These are phyloP conservation scores for Ascoidea tarda DNA, from an alignment of 805 yeast species.

Conservation along the genomic window DNA sequence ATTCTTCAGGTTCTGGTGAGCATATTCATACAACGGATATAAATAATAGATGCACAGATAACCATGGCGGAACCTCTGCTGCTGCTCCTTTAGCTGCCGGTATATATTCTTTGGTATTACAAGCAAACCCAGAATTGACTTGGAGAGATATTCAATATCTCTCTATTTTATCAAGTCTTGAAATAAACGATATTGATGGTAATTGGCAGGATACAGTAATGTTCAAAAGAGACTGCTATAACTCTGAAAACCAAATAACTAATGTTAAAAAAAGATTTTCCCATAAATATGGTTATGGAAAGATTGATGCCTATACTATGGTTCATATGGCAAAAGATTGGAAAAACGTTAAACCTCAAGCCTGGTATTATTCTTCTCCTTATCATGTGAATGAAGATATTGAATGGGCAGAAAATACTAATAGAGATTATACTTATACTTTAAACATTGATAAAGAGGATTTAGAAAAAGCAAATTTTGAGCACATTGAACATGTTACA, in stretches of 20 bases:
- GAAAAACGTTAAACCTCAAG: conserved; percentile 83
- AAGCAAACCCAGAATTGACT: conserved; percentile 74
- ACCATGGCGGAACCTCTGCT: conserved; percentile 95
- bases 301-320: conserved; percentile 66
- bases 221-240: background rate
- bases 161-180: conserved; percentile 55
- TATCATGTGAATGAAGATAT: conserved; percentile 19
- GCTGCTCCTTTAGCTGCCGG: conserved; percentile 99
- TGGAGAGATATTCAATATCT: conserved; percentile 95
- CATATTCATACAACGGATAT: conserved; percentile 83
- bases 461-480: conserved; percentile 43
- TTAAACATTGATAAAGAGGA: conserved; percentile 33
- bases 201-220: conserved; percentile 63
- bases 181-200: conserved; percentile 52
- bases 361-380: conserved; percentile 51
- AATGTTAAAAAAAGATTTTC: conserved; percentile 48
- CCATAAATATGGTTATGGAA: conserved; percentile 86
- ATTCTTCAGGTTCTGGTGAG: conserved; percentile 83
- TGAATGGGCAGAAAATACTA: conserved; percentile 13
- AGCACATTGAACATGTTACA: conserved; percentile 73
- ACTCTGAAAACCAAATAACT: background rate
- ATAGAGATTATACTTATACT: conserved; percentile 14
- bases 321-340: conserved; percentile 63
- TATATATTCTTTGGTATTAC: conserved; percentile 69
- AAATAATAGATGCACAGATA: conserved; percentile 47